These are phyloP conservation scores for Lycium barbarum DNA, from an alignment of 257 asterid species.

Conservation along the genomic window DNA sequence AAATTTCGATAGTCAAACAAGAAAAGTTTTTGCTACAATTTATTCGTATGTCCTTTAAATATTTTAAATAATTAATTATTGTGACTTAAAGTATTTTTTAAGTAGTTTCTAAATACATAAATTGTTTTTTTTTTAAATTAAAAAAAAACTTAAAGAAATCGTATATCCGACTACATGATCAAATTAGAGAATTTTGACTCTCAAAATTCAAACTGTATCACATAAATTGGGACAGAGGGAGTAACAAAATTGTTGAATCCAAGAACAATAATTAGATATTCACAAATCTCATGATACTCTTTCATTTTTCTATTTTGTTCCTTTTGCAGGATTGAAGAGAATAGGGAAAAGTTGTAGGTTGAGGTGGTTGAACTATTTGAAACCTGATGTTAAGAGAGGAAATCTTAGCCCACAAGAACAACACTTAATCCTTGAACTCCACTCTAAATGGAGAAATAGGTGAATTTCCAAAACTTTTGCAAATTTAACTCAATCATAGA, in stretches of 20 bases:
- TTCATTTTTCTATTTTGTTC: not conserved
- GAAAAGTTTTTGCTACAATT: too few species aligned
- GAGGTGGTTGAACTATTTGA: slow-evolving; percentile 84
- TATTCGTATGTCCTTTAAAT: too few species aligned
- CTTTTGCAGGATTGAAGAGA: slow-evolving; percentile 67
- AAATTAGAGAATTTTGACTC: too few species aligned
- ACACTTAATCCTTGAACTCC: slow-evolving; percentile 78
- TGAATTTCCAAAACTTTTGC: slow-evolving; percentile 7
- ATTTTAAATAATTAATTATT: too few species aligned
- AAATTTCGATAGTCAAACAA: too few species aligned
- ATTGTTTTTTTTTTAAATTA: too few species aligned
- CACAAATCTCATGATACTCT: not conserved
- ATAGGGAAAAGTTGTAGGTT: slow-evolving; percentile 84
- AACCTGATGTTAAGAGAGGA: slow-evolving; percentile 82
- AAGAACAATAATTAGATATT: not conserved
- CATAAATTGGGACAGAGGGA: too few species aligned
- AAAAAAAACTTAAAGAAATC: too few species aligned
- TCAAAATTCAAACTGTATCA: too few species aligned
- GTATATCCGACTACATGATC: too few species aligned
- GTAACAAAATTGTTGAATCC: not conserved
- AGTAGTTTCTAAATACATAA: too few species aligned
- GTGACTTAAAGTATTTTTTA: too few species aligned
- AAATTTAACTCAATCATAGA: not conserved
- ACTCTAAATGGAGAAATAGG: slow-evolving; percentile 86
- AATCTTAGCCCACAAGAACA: slow-evolving; percentile 78